Conservation (phyloP, 495 filamentous ascomycete species). For the Daldinia grandis region DNA sequence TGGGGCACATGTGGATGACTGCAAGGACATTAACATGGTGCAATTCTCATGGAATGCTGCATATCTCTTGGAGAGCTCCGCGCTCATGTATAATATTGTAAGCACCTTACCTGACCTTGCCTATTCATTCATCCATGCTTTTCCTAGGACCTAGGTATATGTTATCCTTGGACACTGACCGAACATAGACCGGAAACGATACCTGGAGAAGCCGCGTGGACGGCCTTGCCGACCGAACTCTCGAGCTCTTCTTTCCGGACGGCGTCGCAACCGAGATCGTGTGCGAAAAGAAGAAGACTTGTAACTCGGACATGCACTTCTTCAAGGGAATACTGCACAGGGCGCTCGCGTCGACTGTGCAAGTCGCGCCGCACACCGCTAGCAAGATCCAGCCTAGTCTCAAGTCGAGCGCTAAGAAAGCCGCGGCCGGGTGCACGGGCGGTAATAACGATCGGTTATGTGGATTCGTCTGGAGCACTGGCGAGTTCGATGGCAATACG, state of each 20-base stretch:
- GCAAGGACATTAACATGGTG: conserved; percentile 59
- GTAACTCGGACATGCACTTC: conserved; percentile 73
- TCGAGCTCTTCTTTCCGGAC: conserved; percentile 64
- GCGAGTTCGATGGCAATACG: conserved; percentile 52
- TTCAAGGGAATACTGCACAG: conserved; percentile 82
- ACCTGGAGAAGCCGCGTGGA: conserved; percentile 66
- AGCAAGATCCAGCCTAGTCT: conserved; percentile 68
- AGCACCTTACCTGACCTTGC: conserved; percentile 18
- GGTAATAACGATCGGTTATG: conserved; percentile 64
- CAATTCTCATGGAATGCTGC: conserved; percentile 76
- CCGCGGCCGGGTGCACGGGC: conserved; percentile 71
- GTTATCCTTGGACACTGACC: background rate
- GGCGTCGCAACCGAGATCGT: conserved; percentile 63
- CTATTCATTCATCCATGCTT: background rate
- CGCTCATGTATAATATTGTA: conserved; percentile 72
- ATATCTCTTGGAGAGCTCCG: conserved; percentile 69
- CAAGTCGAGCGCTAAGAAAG: conserved; percentile 68
- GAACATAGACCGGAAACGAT: conserved; percentile 56
- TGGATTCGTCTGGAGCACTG: conserved; percentile 67
- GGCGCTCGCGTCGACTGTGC: conserved; percentile 71
- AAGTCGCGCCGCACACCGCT: conserved; percentile 71
- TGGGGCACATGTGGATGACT: conserved; percentile 66
- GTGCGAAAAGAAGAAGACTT: conserved; percentile 66
- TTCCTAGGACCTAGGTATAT: background rate
- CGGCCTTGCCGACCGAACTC: conserved; percentile 63